Evolutionary conservation across 495 filamentous ascomycete species (phyloP), one percentile per base, ranked within the genome.

Genomic region (Penicillium bialowiezense): DNA sequence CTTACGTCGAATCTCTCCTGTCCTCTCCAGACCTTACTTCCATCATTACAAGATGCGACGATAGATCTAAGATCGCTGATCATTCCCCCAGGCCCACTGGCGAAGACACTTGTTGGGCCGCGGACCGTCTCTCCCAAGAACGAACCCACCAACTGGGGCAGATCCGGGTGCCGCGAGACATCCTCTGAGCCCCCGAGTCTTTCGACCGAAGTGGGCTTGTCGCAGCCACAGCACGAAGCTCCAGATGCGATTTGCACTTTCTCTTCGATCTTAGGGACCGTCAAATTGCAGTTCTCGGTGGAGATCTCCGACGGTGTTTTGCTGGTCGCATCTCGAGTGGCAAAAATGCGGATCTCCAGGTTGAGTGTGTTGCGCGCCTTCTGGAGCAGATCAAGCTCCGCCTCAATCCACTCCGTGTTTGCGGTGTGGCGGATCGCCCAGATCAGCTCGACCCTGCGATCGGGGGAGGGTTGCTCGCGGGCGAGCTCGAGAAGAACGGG

Each of bases 1-100:
- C 62, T 47, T 3, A 86, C 77, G 68, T 85, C 77, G 35, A 71
- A 79, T 39, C 68, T 66, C 43, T 75, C 75, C 13, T 83, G 68
- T 2, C 81, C 81, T 46, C 51, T 71, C 75, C 76, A 81, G 3
- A 83, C 79, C 56, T 64, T 71, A 0, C 50, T 41, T 0, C 67
- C 73, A 21, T 71, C 68, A 61, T 83, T 83, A 26, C 62, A 70
- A 38, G 45, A 48, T 0, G 82, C 81, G 14, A 87, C 81, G 0
- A 77, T 72, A 31, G 43, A 50, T 26, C 84, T 67, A 41, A 87
- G 49, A 39, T 81, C 78, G 2, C 65, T 69, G 3, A 83, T 74
- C 77, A 86, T 80, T 1, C 66, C 71, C n/a, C 70, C 65, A 15
- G 85, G 84, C 14, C 84, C 84, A 53, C 81, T 85, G 0, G 72